Conservation (phyloP, 1,139 yeast genomes). For the Wickerhamiella pararugosa region DNA sequence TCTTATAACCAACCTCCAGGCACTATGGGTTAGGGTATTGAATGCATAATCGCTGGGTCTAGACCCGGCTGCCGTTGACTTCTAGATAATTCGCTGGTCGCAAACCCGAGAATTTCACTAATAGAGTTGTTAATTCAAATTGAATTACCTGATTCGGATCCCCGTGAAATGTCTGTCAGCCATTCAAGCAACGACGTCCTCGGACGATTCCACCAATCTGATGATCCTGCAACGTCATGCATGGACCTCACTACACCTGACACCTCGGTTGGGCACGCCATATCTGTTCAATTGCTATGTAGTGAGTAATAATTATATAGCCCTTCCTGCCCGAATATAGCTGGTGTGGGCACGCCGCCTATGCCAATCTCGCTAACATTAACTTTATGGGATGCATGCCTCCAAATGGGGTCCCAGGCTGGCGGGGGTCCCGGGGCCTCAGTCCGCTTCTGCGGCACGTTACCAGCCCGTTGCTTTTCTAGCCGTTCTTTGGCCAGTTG, state of each 20-base stretch:
- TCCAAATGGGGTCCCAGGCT: constrained; percentile 19
- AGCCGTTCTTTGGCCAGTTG: constrained; percentile 11
- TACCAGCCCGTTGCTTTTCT: constrained; percentile 4
- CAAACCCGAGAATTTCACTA: too few relatives aligned
- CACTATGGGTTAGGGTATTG: neutral
- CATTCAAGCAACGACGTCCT: too few relatives aligned
- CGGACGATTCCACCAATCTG: too few relatives aligned
- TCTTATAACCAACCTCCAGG: too few relatives aligned
- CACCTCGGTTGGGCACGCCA: neutral
- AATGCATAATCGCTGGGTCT: neutral
- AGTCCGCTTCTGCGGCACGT: constrained; percentile 3
- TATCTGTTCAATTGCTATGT: constrained; percentile 6
- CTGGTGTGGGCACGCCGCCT: constrained; percentile 21
- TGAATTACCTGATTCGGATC: too few relatives aligned
- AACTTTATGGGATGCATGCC: constrained; percentile 22
- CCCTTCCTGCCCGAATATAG: constrained; percentile 23
- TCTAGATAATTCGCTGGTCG: too few relatives aligned
- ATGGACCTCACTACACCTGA: too few relatives aligned
- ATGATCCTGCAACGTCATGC: too few relatives aligned
- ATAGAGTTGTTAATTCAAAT: too few relatives aligned
- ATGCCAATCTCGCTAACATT: constrained; percentile 23
- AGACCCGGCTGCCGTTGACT: neutral
- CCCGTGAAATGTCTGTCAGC: too few relatives aligned
- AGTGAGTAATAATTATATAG: constrained; percentile 24
- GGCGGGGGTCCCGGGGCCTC: constrained; percentile 9